These are phyloP conservation scores for Borovskyia barvae DNA, from an alignment of 208 protist genomes.

Conservation along the genomic window DNA sequence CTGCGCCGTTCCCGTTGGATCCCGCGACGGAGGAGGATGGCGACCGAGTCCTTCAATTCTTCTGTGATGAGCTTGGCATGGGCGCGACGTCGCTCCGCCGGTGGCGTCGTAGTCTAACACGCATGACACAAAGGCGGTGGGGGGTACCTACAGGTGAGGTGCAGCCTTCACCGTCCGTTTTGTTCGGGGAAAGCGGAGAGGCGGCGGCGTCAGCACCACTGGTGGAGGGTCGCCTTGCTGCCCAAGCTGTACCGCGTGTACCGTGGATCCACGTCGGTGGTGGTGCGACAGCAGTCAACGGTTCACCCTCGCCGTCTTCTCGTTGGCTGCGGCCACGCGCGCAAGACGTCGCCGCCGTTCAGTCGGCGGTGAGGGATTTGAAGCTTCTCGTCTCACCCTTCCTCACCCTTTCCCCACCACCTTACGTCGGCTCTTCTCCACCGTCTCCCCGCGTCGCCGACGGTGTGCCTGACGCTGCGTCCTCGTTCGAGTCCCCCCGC, in stretches of 20 bases:
- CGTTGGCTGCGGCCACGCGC: background rate
- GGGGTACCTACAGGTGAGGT: no score
- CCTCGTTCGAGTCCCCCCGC: no score
- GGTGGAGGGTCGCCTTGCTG: no score
- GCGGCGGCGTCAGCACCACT: background rate
- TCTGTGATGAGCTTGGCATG: conserved; percentile 72
- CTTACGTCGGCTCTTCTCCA: background rate
- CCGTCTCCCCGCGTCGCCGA: background rate
- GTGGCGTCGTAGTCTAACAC: conserved; percentile 40
- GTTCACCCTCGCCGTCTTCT: background rate
- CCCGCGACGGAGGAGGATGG: conserved; percentile 37
- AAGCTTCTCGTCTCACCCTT: conserved; percentile 71
- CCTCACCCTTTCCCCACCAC: conserved; percentile 31
- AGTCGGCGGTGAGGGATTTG: no score
- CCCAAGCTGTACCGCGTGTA: background rate
- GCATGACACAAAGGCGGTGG: conserved; percentile 32
- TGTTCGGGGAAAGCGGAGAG: background rate
- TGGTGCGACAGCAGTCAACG: background rate
- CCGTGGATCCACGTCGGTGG: conserved; percentile 11
- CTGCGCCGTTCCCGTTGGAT: conserved; percentile 21
- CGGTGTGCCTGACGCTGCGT: background rate
- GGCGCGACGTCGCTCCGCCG: conserved; percentile 31
- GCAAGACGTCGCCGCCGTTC: background rate
- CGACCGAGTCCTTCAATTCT: conserved; percentile 45
- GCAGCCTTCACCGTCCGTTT: no score